These are phyloP conservation scores for cucumber (Cucumis sativus) DNA, from an alignment of 306 rosid species.

Conservation along the genomic window DNA sequence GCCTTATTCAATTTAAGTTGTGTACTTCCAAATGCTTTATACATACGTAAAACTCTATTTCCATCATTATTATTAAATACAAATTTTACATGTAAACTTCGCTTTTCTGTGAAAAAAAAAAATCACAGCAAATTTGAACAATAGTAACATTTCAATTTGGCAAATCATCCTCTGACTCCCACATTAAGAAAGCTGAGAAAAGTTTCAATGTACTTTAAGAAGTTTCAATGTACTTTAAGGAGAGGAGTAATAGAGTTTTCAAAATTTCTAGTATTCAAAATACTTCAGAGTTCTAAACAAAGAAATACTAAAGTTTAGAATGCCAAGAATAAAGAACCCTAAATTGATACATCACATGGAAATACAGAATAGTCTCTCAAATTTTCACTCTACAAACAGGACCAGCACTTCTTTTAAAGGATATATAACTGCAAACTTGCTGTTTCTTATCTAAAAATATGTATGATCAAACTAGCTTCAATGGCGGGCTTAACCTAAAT, in stretches of 20 bases:
- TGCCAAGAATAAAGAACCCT: not conserved
- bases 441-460: not conserved
- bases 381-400: not conserved
- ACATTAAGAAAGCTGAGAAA: not conserved
- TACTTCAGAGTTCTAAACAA: not conserved
- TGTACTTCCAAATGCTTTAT: not conserved
- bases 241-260: not conserved
- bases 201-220: not conserved
- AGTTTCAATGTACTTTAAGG: not conserved
- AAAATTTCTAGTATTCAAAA: not conserved
- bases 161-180: not conserved
- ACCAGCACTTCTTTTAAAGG: not conserved
- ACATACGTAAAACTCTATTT: not conserved
- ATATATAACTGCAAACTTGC: not conserved
- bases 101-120: not conserved
- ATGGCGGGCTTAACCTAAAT: not conserved
- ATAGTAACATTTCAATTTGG: not conserved
- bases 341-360: not conserved
- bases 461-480: not conserved
- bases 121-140: not conserved
- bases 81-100: not conserved
- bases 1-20: not conserved
- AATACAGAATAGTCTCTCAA: not conserved
- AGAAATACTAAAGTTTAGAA: not conserved
- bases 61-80: not conserved